Base-by-base conservation (phyloP, 1,284 basidiomycete genomes). In the Rhodotorula sp. region DNA sequence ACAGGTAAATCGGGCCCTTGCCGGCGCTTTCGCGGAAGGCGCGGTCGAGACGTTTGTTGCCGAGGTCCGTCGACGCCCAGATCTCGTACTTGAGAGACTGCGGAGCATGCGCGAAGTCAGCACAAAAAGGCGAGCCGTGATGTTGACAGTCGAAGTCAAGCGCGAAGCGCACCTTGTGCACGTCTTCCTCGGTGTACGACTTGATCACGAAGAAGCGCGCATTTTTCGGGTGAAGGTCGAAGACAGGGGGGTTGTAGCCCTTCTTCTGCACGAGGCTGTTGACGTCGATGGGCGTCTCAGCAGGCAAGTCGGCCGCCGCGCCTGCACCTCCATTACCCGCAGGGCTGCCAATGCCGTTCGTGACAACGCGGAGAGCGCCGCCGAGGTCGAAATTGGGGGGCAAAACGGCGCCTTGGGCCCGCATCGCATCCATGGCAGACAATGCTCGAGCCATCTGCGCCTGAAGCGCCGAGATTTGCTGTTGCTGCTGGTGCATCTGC, bases 201-300 rank as follows among this genome's bases (percentile, higher is more conserved):
- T 97, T 96, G 85, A 97, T 97, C 40, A 97, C 94, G 78, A 96
- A 96, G 82, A 86, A 97, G 24, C 93, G 86, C 13, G 94, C 92
- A 79, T 87, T 89, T 54, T 84, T 80, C 11, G 94, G 93, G 61
- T 88, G 85, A 66, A 87, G 87, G 76, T 95, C 91, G 76, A 95
- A 96, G 52, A 86, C 87, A 20, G 86, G 83, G 10, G 94, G 94
- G 77, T 96, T 96, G 78, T 96, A 92, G 16, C 92, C 92, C 80
- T 95, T 95, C 56, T 85, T 86, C 20, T 89, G 87, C 72, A 94
- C 89, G 64, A 96, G 83, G 57, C 89, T 86, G 30, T 90, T 89
- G n/a, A 95, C 87, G 77, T 94, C 92, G 68, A 92, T 64, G 9
- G 77, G 68, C 64, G 73, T 68, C 51, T 73, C 71, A 31, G 67